A percentile compares a stretch with the other conserved stretches of the same genome.
Evolutionary conservation across 2,329 filamentous ascomycete species (phyloP).

Genomic region (Fusarium solani-melongenae): DNA sequence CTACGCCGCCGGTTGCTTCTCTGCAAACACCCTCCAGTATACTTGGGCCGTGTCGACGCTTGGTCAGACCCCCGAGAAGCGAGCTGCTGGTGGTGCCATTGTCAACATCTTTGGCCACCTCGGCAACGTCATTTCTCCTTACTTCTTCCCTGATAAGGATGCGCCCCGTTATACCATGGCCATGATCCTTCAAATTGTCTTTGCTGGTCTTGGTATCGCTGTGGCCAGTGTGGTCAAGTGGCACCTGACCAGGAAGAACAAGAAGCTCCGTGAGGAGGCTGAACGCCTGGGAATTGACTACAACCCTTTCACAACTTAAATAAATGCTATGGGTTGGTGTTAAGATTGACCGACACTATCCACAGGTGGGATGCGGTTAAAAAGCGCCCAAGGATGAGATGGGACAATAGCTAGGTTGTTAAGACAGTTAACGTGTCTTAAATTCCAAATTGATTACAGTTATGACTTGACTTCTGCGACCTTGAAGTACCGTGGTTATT

Average conservation of each 20-base stretch:
- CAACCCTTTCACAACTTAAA: constrained; percentile 30
- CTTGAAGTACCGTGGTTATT: too few relatives aligned
- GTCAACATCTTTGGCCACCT: constrained; percentile 52
- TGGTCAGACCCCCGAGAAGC: constrained; percentile 52
- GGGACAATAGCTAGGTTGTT: not conserved
- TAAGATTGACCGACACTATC: not conserved
- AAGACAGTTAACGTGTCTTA: not conserved
- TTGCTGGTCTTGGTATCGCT: constrained; percentile 19
- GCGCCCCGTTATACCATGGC: constrained; percentile 44
- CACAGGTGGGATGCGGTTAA: not conserved
- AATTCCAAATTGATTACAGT: not conserved
- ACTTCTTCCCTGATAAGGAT: constrained; percentile 49
- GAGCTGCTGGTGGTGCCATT: constrained; percentile 49
- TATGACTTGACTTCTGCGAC: not conserved
- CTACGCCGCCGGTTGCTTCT: constrained; percentile 35
- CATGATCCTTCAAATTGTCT: constrained; percentile 40
- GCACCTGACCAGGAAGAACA: constrained; percentile 31
- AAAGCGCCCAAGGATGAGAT: not conserved
- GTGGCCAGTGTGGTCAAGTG: constrained; percentile 24
- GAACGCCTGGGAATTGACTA: constrained; percentile 22
- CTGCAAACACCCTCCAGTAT: constrained; percentile 49
- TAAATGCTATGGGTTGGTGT: not conserved
- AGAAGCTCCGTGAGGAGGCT: constrained; percentile 27
- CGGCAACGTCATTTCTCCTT: constrained; percentile 54
- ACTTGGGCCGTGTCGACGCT: constrained; percentile 50